Evolutionary conservation across 1,284 basidiomycete genomes (phyloP).

Genomic region (Ceratobasidium sp.): DNA sequence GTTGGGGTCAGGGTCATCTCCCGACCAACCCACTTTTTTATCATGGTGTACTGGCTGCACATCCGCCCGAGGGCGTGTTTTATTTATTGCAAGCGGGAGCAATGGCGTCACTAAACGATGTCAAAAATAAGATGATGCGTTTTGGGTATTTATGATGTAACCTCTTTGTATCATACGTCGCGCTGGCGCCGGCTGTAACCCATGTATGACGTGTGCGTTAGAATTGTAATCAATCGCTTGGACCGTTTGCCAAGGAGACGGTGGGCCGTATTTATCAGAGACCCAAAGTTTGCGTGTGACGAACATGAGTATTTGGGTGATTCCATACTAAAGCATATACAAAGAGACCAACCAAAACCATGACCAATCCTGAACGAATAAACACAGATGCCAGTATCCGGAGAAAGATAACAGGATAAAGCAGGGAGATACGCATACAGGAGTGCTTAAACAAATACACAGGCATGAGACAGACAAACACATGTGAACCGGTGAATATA

Average conservation of each 20-base stretch:
- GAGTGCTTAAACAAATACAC: conserved; percentile 18
- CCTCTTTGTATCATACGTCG: not conserved
- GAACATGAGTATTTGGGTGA: not conserved
- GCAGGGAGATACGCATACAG: conserved; percentile 16
- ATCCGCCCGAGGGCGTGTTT: not conserved
- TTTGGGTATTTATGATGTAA: not conserved
- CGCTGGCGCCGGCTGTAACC: not conserved
- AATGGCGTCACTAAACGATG: not conserved
- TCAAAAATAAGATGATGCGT: not conserved
- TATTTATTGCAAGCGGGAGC: not conserved
- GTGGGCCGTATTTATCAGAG: not conserved
- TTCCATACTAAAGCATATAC: conserved; percentile 23
- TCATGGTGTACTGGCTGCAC: not conserved
- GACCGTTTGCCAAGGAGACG: not conserved
- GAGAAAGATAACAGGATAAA: not conserved
- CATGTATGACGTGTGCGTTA: not conserved
- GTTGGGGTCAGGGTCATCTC: not conserved
- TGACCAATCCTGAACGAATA: not conserved
- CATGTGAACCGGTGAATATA: not conserved
- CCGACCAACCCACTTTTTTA: conserved; percentile 2
- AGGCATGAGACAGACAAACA: conserved; percentile 20
- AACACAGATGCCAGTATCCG: not conserved
- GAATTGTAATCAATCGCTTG: not conserved
- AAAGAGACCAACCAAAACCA: too few relatives aligned
- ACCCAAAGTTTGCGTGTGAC: not conserved